phyloP scores from a whole-genome alignment of 2,329 filamentous ascomycete species.

The Xylaria arbuscula region DNA sequence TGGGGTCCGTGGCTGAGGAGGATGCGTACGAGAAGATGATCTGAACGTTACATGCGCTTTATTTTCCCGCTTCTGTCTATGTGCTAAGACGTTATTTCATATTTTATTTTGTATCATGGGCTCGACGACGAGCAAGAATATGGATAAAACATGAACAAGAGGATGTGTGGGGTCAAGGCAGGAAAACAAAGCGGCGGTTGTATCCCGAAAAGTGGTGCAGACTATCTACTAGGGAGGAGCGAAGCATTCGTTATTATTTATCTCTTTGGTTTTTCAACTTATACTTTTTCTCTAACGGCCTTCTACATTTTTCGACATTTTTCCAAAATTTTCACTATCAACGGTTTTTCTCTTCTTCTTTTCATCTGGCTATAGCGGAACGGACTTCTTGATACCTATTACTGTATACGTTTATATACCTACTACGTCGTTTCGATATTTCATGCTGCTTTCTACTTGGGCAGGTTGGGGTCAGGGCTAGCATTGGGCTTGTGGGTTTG shows the following conservation, averaged over 20 bases:
- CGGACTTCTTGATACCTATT: neutral
- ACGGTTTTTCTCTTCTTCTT: neutral
- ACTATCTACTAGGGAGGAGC: too few species aligned
- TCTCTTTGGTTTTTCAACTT: neutral
- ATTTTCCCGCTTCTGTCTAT: too few species aligned
- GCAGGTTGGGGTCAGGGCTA: neutral
- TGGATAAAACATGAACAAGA: neutral
- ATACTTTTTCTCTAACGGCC: neutral
- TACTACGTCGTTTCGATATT: neutral
- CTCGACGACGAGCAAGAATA: neutral
- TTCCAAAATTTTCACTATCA: too few species aligned
- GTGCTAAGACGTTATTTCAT: neutral
- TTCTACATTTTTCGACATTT: too few species aligned
- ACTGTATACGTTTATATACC: neutral
- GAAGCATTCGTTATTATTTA: neutral
- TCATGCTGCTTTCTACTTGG: neutral
- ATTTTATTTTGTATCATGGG: neutral
- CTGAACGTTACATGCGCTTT: neutral
- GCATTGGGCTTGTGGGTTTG: neutral
- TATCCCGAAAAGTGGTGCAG: too few species aligned
- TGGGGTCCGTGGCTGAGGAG: conserved; percentile 46
- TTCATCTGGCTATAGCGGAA: neutral
- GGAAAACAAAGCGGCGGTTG: neutral
- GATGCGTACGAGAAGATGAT: conserved; percentile 35
- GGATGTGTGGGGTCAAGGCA: neutral